Conservation (phyloP, 176 grass and related monocot genomes). For the Melocanna baccifera region DNA sequence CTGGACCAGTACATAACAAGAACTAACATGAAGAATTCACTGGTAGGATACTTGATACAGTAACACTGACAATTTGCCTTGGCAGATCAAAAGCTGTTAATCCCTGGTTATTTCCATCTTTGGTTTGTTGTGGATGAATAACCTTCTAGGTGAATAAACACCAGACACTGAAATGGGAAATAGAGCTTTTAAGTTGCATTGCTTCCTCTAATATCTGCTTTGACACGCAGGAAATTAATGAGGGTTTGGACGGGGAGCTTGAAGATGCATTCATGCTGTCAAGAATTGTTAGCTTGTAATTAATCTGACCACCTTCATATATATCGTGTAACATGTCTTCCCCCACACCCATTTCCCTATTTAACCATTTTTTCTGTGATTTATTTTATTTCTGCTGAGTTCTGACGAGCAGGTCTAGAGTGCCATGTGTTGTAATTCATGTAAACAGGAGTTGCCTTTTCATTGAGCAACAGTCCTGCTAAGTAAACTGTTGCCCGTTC, state of each 20-base stretch:
- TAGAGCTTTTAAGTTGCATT: background rate
- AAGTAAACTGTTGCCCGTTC: slow-evolving; percentile 15
- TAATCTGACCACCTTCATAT: slow-evolving; percentile 34
- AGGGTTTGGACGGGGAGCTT: slow-evolving; percentile 49
- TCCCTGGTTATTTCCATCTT: background rate
- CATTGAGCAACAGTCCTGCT: slow-evolving; percentile 37
- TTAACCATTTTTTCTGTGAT: slow-evolving; percentile 17
- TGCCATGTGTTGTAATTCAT: slow-evolving; percentile 38
- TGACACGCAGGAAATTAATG: slow-evolving; percentile 44
- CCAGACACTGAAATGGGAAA: background rate
- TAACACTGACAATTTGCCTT: background rate
- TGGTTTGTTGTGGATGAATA: background rate
- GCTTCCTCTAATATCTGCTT: background rate
- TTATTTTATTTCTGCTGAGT: slow-evolving; percentile 9
- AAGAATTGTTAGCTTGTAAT: slow-evolving; percentile 68
- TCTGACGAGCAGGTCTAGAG: slow-evolving; percentile 17
- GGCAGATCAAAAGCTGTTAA: background rate
- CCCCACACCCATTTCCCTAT: slow-evolving; percentile 6
- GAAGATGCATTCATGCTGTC: slow-evolving; percentile 75
- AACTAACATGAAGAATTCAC: slow-evolving; percentile 48
- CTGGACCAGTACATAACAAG: slow-evolving; percentile 57
- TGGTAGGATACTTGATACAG: slow-evolving; percentile 12
- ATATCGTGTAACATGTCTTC: background rate
- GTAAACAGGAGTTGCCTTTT: slow-evolving; percentile 55
- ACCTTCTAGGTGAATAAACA: background rate